phyloP scores from a whole-genome alignment of 2,329 filamentous ascomycete species.

The Kalmusia sp. region DNA sequence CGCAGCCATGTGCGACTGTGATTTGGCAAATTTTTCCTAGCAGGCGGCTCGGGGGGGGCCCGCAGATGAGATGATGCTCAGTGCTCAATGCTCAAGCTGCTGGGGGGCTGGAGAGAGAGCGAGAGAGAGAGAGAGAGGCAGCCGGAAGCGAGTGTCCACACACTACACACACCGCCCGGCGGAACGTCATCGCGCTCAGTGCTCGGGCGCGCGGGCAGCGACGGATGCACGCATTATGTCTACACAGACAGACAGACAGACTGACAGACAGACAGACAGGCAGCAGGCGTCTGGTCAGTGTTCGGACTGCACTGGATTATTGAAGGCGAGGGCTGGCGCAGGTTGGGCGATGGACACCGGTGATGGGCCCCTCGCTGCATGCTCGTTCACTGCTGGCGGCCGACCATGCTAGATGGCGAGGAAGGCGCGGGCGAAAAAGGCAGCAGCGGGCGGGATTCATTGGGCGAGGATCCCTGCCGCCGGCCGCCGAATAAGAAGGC shows the following conservation, averaged over 20 bases:
- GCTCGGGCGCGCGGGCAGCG: background rate
- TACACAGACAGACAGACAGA: too few species aligned
- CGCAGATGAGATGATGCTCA: background rate
- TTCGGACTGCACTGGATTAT: too few species aligned
- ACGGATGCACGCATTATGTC: background rate
- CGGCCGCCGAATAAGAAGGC: constrained; percentile 23
- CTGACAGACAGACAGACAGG: too few species aligned
- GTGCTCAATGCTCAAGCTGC: background rate
- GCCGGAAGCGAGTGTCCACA: background rate
- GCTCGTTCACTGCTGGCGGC: background rate
- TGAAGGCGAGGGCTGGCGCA: background rate
- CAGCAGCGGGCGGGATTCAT: constrained; percentile 18
- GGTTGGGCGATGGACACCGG: background rate
- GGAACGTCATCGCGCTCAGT: constrained; percentile 10
- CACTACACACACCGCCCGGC: constrained; percentile 7
- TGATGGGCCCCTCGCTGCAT: background rate
- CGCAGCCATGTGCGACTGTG: constrained; percentile 30
- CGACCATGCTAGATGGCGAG: background rate
- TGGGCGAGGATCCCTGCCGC: constrained; percentile 23
- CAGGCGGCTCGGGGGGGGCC: constrained; percentile 4
- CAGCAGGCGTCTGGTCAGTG: background rate
- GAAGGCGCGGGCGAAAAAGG: background rate
- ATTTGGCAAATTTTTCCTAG: constrained; percentile 38
- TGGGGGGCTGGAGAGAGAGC: background rate
- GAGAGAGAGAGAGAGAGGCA: background rate